Base-by-base conservation (phyloP, 306 rosid genomes). In the Prunus dulcis region DNA sequence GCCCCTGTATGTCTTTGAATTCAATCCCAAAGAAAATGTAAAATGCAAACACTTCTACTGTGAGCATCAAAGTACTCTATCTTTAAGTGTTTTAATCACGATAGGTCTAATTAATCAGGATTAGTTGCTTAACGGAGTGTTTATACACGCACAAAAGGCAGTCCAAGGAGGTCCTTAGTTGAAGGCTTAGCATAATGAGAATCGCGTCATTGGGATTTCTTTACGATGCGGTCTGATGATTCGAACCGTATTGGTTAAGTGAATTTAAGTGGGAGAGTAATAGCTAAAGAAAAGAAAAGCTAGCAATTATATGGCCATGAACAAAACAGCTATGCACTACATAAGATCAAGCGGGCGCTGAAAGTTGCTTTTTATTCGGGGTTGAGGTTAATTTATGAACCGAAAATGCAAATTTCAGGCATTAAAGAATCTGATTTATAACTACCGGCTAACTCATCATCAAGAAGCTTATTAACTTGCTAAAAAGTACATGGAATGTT, bases 381-480 rank as follows among this genome's bases (percentile, higher is more conserved):
- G 45, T 52, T 52, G 13, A 30, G 57, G 3, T 22, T 50, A 67
- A 43, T 25, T 56, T 68, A 45, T 28, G 71, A 81, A 3, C 52
- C 11, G 38, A 12, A 28, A 12, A 51, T 34, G 80, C 34, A 71
- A 51, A 75, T 63, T 43, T 65, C 17, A 82, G 73, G 81, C 81
- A 71, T 67, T 53, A 17, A 69, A 56, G 27, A 60, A 28, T 68
- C 56, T 22, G 69, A 71, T 85, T 81, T 75, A 77, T 67, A 78
- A 76, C 52, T 67, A 76, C 64, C 70, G 56, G 63, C 82, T 55
- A 81, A 75, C 85, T 86, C 87, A 82, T 80, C 79, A 81, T 20
- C 85, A 85, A 82, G 82, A 77, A 63, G 81, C 73, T 79, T 78
- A 83, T 85, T 67, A 85, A 81, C 86, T 76, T 80, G 83, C 86